phyloP scores from a whole-genome alignment of 106 monocot species.

The Acanthochlamys bracteata region DNA sequence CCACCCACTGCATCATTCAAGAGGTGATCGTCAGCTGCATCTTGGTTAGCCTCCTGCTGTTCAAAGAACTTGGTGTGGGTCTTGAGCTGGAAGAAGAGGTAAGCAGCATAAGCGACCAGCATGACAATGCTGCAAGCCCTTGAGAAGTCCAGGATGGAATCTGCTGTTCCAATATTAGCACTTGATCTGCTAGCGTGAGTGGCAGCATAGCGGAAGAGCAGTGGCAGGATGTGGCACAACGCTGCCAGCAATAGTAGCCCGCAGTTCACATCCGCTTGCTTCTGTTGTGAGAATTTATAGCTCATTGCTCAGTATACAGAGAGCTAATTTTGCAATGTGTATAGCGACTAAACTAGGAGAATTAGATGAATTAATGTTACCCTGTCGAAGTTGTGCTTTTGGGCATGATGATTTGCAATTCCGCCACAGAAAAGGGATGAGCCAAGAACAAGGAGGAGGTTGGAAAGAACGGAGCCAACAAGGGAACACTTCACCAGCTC shows the following conservation, averaged over 20 bases:
- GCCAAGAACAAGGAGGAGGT: conserved; percentile 84
- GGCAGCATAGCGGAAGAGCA: conserved; percentile 40
- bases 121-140: conserved; percentile 67
- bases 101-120: conserved; percentile 59
- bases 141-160: conserved; percentile 40
- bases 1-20: conserved; percentile 18
- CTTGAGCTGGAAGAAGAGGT: conserved; percentile 88
- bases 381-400: conserved; percentile 49
- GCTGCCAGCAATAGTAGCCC: conserved; percentile 48
- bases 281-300: too few relatives aligned
- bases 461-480: conserved; percentile 71
- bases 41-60: conserved; percentile 5
- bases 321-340: too few relatives aligned
- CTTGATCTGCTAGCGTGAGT: conserved; percentile 1
- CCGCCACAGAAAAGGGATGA: conserved; percentile 69
- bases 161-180: not conserved
- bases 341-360: not conserved
- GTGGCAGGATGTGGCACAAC: conserved; percentile 45
- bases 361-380: too few relatives aligned
- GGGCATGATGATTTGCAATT: conserved; percentile 46
- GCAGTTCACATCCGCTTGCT: conserved; percentile 72
- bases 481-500: conserved; percentile 72
- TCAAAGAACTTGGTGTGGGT: conserved; percentile 75
- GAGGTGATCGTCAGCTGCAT: conserved; percentile 17
- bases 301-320: too few relatives aligned